These are phyloP conservation scores for Fulvia fulva DNA, from an alignment of 2,329 filamentous ascomycete species.

Conservation along the genomic window DNA sequence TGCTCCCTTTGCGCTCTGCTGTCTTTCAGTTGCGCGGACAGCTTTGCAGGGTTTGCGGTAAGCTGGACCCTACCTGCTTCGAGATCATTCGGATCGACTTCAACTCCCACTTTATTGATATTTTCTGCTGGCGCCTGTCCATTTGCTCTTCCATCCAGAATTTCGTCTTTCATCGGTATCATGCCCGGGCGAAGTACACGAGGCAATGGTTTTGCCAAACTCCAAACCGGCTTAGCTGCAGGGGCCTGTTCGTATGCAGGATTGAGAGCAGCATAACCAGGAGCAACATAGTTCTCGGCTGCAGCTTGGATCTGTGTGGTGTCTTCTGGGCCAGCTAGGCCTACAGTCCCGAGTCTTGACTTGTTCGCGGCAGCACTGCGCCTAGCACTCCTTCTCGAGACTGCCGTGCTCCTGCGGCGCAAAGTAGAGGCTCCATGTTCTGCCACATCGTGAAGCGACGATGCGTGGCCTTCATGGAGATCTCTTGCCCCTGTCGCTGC, in stretches of 20 bases:
- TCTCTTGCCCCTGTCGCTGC: slow-evolving; percentile 5
- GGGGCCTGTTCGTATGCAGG: slow-evolving; percentile 52
- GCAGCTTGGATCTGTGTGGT: slow-evolving; percentile 17
- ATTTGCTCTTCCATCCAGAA: slow-evolving; percentile 33
- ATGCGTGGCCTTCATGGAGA: background rate
- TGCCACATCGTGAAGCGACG: slow-evolving; percentile 5
- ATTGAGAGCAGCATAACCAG: slow-evolving; percentile 52
- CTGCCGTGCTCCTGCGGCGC: slow-evolving; percentile 15
- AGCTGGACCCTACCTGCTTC: slow-evolving; percentile 42
- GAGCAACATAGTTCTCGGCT: slow-evolving; percentile 41
- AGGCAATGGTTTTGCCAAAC: slow-evolving; percentile 52
- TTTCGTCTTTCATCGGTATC: slow-evolving; percentile 40
- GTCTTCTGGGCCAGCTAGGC: slow-evolving; percentile 21
- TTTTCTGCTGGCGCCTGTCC: slow-evolving; percentile 24
- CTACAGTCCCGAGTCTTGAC: slow-evolving; percentile 13
- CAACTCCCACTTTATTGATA: slow-evolving; percentile 30
- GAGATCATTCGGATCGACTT: slow-evolving; percentile 42
- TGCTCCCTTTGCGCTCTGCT: slow-evolving; percentile 38
- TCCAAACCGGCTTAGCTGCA: slow-evolving; percentile 50
- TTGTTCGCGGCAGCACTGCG: slow-evolving; percentile 14
- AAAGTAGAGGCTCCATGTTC: slow-evolving; percentile 7
- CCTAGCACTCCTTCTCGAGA: slow-evolving; percentile 12
- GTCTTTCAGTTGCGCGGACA: slow-evolving; percentile 45
- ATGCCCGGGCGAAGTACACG: slow-evolving; percentile 53
- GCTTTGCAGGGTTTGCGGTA: slow-evolving; percentile 37